Conservation (phyloP, 306 rosid species). For the Carpinus viminea region DNA sequence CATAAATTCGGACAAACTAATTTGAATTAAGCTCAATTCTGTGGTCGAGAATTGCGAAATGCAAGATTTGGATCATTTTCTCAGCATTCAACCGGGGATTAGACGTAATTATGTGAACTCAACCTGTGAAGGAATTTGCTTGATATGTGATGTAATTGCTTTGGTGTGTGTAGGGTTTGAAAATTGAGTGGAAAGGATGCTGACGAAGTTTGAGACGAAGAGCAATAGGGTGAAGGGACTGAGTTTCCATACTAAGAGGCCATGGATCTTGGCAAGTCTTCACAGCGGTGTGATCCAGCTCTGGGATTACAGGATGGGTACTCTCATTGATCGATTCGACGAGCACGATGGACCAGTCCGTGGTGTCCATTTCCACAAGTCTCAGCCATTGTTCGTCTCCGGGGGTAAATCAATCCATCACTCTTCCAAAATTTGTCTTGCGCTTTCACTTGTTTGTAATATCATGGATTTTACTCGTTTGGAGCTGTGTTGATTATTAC, state of each 20-base stretch:
- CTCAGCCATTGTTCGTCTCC: slow-evolving; percentile 94
- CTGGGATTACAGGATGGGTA: slow-evolving; percentile 98
- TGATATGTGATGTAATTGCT: not conserved
- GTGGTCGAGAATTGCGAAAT: not conserved
- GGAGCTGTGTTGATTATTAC: not conserved
- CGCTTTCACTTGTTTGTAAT: not conserved
- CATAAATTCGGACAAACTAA: not conserved
- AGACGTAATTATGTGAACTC: not conserved
- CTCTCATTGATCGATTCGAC: slow-evolving; percentile 87
- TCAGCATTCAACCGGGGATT: not conserved
- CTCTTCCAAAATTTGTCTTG: not conserved
- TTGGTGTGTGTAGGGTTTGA: slow-evolving; percentile 21
- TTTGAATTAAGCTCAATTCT: not conserved
- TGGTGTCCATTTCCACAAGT: slow-evolving; percentile 93
- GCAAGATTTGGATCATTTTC: not conserved
- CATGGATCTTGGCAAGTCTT: slow-evolving; percentile 98
- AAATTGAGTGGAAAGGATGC: slow-evolving; percentile 55
- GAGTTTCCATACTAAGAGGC: slow-evolving; percentile 93
- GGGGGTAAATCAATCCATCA: slow-evolving; percentile 54
- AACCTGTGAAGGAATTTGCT: not conserved
- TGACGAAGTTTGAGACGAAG: slow-evolving; percentile 97
- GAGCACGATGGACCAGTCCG: slow-evolving; percentile 98
- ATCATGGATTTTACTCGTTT: not conserved
- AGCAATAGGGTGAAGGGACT: slow-evolving; percentile 97
- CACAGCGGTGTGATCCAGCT: slow-evolving; percentile 99